These are phyloP conservation scores for Mucor sp. DNA, from an alignment of 371 early-diverging fungal species.

Conservation along the genomic window DNA sequence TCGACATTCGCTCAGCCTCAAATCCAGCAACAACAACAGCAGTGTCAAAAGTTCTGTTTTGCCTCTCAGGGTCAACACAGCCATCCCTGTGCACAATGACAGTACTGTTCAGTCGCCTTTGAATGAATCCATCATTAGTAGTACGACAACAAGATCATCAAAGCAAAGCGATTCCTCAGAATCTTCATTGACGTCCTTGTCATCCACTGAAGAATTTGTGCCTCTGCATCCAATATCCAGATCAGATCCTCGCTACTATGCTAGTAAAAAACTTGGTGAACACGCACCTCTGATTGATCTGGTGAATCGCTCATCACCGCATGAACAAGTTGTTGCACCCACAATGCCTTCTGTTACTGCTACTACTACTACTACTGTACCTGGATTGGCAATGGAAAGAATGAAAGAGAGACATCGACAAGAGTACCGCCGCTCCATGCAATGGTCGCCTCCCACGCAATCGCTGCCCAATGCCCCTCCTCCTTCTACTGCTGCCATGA, in stretches of 20 bases:
- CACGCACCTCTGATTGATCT: not conserved
- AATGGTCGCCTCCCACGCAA: not conserved
- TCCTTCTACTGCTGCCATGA: not conserved
- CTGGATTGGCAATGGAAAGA: slow-evolving; percentile 17
- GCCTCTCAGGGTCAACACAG: not conserved
- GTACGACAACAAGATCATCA: not conserved
- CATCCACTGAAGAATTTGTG: not conserved
- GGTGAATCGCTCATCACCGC: not conserved
- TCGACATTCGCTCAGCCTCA: not conserved
- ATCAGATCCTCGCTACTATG: not conserved
- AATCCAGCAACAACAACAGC: not conserved
- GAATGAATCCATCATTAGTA: not conserved
- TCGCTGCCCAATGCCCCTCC: too few relatives aligned
- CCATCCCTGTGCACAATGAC: not conserved
- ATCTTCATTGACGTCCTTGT: not conserved
- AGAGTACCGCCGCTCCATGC: slow-evolving; percentile 6
- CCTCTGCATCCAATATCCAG: not conserved
- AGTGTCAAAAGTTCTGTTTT: not conserved
- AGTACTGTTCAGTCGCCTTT: not conserved
- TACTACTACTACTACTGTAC: not conserved
- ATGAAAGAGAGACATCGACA: slow-evolving; percentile 37
- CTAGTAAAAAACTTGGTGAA: not conserved
- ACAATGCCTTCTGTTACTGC: not conserved
- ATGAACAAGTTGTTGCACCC: not conserved
- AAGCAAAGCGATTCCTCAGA: not conserved